Percentiles rank a stretch among this genome's conserved stretches.
phyloP scores from a whole-genome alignment of 2,329 filamentous ascomycete species.

The Fusarium sp. region DNA sequence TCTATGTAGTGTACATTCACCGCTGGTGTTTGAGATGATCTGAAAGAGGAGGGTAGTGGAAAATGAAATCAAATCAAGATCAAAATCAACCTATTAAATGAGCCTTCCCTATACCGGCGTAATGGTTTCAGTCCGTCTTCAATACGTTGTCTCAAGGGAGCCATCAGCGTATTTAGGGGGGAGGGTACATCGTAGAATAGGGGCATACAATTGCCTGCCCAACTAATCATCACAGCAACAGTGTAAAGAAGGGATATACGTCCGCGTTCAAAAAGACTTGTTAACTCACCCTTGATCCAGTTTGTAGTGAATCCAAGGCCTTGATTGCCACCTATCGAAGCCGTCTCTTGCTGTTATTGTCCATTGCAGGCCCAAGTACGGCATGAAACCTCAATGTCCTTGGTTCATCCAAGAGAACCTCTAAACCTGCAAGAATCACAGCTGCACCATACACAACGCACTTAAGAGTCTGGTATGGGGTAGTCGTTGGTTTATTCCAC shows the following conservation, averaged over 20 bases:
- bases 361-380: neutral
- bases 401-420: neutral
- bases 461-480: neutral
- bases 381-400: neutral
- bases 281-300: no score
- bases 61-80: neutral
- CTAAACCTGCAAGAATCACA: neutral
- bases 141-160: neutral
- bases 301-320: neutral
- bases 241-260: neutral
- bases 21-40: neutral
- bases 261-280: neutral
- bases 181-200: neutral
- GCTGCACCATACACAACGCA: neutral
- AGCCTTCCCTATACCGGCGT: neutral
- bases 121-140: neutral
- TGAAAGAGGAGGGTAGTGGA: neutral
- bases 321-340: neutral
- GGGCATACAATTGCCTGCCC: neutral
- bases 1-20: conserved; percentile 1
- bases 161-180: neutral
- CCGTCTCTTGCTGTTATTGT: neutral
- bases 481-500: neutral
- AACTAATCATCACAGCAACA: neutral
- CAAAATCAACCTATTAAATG: neutral